Conservation (phyloP, 306 rosid genomes). For the Cucumis cinereus region DNA sequence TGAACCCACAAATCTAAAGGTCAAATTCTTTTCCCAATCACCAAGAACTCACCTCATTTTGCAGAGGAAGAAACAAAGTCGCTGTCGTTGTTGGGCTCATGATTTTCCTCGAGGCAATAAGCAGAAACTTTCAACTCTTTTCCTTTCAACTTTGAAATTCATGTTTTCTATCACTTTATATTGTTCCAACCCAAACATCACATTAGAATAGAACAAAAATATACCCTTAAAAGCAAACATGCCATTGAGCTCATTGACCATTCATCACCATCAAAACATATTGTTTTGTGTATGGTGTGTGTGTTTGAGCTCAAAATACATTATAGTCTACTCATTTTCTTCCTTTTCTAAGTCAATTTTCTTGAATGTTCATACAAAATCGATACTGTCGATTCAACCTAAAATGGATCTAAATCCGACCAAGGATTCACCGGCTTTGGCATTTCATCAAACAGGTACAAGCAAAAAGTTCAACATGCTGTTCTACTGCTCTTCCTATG, state of each 20-base stretch:
- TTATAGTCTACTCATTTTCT: background rate
- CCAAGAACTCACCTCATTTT: conserved; percentile 3
- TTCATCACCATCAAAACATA: background rate
- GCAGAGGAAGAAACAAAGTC: background rate
- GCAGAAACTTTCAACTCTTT: background rate
- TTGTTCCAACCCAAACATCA: background rate
- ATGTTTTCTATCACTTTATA: background rate
- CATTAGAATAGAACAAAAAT: background rate
- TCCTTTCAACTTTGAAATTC: background rate
- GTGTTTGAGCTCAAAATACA: conserved; percentile 1
- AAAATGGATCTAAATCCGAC: background rate
- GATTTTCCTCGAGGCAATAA: background rate
- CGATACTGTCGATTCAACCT: background rate
- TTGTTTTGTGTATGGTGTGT: background rate
- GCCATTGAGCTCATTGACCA: background rate
- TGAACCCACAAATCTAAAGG: background rate
- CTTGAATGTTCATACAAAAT: background rate
- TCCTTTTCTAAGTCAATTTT: background rate
- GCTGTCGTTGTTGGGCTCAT: background rate
- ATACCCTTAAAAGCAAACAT: background rate
- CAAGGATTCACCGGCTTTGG: background rate
- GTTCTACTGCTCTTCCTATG: background rate
- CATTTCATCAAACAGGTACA: background rate
- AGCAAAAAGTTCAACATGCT: background rate
- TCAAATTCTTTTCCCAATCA: background rate